Conservation (phyloP, 208 protist genomes). For the Blechomonas ayalai region DNA sequence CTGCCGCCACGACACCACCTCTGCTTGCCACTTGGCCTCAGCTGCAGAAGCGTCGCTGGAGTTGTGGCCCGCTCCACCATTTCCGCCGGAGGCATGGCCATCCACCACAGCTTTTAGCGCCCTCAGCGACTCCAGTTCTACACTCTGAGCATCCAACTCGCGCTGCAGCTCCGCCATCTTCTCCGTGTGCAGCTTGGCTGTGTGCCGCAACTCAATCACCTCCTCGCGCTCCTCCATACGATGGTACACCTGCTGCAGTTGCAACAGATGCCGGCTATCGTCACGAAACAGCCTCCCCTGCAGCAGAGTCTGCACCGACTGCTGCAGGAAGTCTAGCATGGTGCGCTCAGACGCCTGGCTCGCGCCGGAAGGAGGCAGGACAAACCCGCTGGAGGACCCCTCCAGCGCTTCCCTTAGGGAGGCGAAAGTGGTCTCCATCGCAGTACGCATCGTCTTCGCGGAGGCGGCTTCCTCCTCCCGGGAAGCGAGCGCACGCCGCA, state of each 20-base stretch:
- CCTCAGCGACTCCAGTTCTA: constrained; percentile 17
- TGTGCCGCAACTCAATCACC: constrained; percentile 24
- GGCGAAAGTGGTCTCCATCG: constrained; percentile 50
- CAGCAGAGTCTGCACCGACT: constrained; percentile 25
- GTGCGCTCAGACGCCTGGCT: constrained; percentile 44
- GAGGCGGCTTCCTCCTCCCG: constrained; percentile 37
- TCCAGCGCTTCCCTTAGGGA: constrained; percentile 61
- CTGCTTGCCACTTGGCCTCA: constrained; percentile 46
- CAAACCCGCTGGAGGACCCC: constrained; percentile 49
- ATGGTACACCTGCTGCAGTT: constrained; percentile 59
- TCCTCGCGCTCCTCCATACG: constrained; percentile 48
- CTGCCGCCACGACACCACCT: constrained; percentile 67
- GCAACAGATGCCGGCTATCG: constrained; percentile 57
- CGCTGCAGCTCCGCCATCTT: constrained; percentile 29
- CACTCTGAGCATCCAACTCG: constrained; percentile 31
- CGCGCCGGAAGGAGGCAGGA: constrained; percentile 58
- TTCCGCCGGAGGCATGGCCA: no score
- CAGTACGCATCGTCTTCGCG: constrained; percentile 25
- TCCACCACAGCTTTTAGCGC: constrained; percentile 1
- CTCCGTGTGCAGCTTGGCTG: constrained; percentile 12
- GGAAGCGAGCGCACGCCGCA: constrained; percentile 47
- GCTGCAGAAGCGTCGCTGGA: constrained; percentile 6
- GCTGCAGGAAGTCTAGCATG: constrained; percentile 47
- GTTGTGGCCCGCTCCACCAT: no score
- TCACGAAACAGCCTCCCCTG: constrained; percentile 66